Conservation (phyloP, 2,329 filamentous ascomycete genomes). For the Alternaria alternata region DNA sequence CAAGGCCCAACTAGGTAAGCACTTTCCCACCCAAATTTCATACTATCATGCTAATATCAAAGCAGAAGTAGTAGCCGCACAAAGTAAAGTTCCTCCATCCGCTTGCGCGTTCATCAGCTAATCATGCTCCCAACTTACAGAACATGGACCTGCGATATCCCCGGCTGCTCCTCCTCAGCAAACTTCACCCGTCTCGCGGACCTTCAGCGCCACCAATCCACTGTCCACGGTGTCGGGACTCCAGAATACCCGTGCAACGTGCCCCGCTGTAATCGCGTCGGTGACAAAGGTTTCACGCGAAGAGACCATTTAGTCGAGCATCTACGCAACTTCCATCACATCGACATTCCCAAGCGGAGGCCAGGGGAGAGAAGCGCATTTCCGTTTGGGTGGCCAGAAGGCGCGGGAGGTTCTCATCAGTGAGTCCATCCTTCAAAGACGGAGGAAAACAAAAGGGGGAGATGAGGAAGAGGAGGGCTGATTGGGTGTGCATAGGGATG, state of each 20-base stretch:
- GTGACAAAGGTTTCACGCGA: conserved; percentile 61
- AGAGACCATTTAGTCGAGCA: conserved; percentile 67
- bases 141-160: conserved; percentile 44
- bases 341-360: conserved; percentile 54
- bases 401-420: conserved; percentile 1
- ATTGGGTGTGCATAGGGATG: conserved; percentile 6
- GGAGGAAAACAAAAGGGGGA: neutral
- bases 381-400: conserved; percentile 35
- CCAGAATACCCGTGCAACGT: conserved; percentile 47
- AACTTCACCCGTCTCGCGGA: conserved; percentile 48
- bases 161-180: conserved; percentile 42
- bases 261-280: conserved; percentile 41
- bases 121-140: conserved; percentile 21
- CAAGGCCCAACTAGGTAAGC: conserved; percentile 22
- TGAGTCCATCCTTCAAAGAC: neutral
- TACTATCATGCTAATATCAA: neutral
- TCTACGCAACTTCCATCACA: conserved; percentile 63
- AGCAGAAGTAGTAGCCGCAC: conserved; percentile 29
- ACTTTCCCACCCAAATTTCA: neutral
- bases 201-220: conserved; percentile 48
- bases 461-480: conserved; percentile 9
- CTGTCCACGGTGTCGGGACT: conserved; percentile 40
- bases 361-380: conserved; percentile 45
- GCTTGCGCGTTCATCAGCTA: neutral
- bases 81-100: conserved; percentile 19